Conservation (phyloP, 192 early-diverging fungal species). For the Entomortierella lignicola region DNA sequence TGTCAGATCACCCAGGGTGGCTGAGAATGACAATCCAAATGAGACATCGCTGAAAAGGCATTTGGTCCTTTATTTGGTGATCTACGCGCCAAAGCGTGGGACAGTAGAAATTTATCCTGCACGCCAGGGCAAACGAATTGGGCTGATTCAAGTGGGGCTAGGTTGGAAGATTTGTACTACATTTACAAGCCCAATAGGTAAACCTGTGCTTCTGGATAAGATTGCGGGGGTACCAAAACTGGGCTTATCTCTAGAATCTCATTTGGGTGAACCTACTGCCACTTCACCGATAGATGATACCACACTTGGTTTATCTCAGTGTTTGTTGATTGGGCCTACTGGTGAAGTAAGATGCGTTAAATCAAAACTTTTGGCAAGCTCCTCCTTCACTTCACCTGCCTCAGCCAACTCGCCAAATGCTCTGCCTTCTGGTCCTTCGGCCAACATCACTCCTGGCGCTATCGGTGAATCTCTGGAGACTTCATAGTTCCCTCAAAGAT, state of each 20-base stretch:
- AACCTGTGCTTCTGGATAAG: slow-evolving; percentile 55
- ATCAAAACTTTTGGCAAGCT: slow-evolving; percentile 14
- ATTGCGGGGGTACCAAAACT: slow-evolving; percentile 20
- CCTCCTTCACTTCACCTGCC: slow-evolving; percentile 1
- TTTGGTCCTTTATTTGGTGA: slow-evolving; percentile 64
- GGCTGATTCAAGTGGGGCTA: slow-evolving; percentile 67
- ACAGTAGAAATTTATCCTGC: slow-evolving; percentile 73
- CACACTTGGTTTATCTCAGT: slow-evolving; percentile 51
- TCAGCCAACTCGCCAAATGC: not conserved
- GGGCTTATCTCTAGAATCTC: not conserved
- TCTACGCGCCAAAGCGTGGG: slow-evolving; percentile 73
- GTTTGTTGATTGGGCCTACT: slow-evolving; percentile 64
- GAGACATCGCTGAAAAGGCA: slow-evolving; percentile 50
- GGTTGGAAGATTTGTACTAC: slow-evolving; percentile 65
- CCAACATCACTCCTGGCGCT: not conserved
- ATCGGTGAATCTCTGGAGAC: slow-evolving; percentile 2
- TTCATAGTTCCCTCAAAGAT: not conserved
- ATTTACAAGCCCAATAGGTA: slow-evolving; percentile 57
- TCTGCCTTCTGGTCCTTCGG: not conserved
- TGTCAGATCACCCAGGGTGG: slow-evolving; percentile 10
- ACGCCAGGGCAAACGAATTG: slow-evolving; percentile 69
- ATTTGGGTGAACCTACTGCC: not conserved
- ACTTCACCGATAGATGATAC: not conserved
- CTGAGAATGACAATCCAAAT: not conserved
- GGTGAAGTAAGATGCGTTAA: slow-evolving; percentile 59